Base-by-base conservation (phyloP, 805 yeast species). In the Zygotorulaspora danielsina region DNA sequence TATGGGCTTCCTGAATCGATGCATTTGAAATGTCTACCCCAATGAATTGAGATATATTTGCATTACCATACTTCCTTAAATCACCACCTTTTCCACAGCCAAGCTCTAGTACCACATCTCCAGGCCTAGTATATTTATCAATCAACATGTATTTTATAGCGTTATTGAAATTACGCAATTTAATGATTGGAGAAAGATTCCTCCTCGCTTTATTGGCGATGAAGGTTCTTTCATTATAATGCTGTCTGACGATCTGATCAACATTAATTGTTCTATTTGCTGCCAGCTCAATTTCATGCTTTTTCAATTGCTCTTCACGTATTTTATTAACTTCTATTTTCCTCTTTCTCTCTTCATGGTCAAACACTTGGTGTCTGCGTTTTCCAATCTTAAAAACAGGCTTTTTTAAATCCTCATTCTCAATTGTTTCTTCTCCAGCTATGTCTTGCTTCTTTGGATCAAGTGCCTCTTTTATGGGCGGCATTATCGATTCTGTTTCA, bases 21-120 rank as follows among this genome's bases (percentile, higher is more conserved):
- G 82, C 81, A 59, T 89, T 93, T 13, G 96, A 88, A 31, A 93
- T 81, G 63, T 93, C 99, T 19, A 93, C 72, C 1, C 98, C 98
- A 39, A 89, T 78, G 49, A 84, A 85, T 34, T 88, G 89, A 16
- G 76, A 72, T 2, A 86, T 75, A 15, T 75, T 68, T 1, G 86
- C 82, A 50, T 77, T 77, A 36, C 81, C 84, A 79, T 95, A 90
- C 60, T 93, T 93, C 51, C 83, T 78, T 54, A 93, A 66, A 65
- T 93, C 99, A 19, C 99, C 99, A 37, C 99, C 99, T 61, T 93
- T 94, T 10, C 99, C 99, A 64, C 97, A 89, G 11, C 96, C 96
- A 40, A 90, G 63, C 56, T 93, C 99, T 13, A 93, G 66, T 1
- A 83, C 87, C 15, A 74, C 71, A 28, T 74, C 72, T 45, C 76